phyloP scores from a whole-genome alignment of 495 filamentous ascomycete species.

The Penicillium simplicissimum region DNA sequence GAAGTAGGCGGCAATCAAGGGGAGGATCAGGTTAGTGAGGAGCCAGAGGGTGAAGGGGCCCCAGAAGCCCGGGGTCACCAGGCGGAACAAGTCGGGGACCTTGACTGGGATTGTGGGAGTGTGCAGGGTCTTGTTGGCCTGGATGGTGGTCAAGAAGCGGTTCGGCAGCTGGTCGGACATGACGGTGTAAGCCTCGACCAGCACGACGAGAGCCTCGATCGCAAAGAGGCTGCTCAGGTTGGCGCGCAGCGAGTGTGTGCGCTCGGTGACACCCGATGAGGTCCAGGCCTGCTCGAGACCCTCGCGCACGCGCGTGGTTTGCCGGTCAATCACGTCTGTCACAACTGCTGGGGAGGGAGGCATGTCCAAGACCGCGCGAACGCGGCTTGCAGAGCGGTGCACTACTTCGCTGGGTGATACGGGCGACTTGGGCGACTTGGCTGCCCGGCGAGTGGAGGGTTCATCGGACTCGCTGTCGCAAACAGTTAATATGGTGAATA shows the following conservation, averaged over 20 bases:
- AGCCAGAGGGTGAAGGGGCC: slow-evolving; percentile 75
- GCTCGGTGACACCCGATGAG: slow-evolving; percentile 44
- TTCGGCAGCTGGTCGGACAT: slow-evolving; percentile 55
- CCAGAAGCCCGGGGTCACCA: slow-evolving; percentile 84
- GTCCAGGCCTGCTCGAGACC: slow-evolving; percentile 46
- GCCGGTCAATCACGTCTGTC: slow-evolving; percentile 75
- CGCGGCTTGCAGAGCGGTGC: slow-evolving; percentile 23
- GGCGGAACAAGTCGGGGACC: slow-evolving; percentile 76
- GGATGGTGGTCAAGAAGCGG: slow-evolving; percentile 68
- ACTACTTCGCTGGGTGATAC: slow-evolving; percentile 4
- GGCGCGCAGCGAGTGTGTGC: slow-evolving; percentile 53
- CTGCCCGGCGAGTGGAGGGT: neutral
- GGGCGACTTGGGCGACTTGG: slow-evolving; percentile 2
- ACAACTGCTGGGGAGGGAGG: slow-evolving; percentile 85
- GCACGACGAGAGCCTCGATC: slow-evolving; percentile 64
- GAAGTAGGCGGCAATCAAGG: slow-evolving; percentile 74
- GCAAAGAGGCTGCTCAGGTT: slow-evolving; percentile 67
- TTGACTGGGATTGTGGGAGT: slow-evolving; percentile 53
- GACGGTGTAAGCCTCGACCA: slow-evolving; percentile 55
- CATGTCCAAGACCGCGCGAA: slow-evolving; percentile 58
- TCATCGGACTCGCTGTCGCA: slow-evolving; percentile 23
- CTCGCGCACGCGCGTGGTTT: slow-evolving; percentile 63
- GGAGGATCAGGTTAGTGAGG: slow-evolving; percentile 67
- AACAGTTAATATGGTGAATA: neutral
- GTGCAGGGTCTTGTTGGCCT: slow-evolving; percentile 51